Conservation (phyloP, 495 filamentous ascomycete genomes). For the Penicillium atrosanguineum region DNA sequence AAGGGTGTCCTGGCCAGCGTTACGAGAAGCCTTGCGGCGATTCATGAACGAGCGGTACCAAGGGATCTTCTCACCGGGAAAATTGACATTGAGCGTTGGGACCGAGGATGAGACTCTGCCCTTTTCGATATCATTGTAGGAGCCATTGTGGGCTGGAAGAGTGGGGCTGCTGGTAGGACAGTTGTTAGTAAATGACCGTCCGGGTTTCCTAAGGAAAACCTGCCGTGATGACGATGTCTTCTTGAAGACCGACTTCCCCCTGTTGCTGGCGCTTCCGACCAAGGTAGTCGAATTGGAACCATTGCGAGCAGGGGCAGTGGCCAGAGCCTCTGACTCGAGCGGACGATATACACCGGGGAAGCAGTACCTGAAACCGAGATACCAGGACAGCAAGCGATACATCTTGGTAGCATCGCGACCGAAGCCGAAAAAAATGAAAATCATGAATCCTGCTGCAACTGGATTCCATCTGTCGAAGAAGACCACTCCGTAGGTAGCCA, state of each 20-base stretch:
- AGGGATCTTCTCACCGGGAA: not conserved
- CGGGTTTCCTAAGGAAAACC: not conserved
- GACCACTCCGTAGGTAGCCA: slow-evolving; percentile 54
- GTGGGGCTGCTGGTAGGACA: slow-evolving; percentile 1
- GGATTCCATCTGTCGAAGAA: slow-evolving; percentile 68
- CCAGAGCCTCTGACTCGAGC: slow-evolving; percentile 5
- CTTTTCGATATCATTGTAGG: slow-evolving; percentile 28
- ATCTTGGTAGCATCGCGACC: slow-evolving; percentile 71
- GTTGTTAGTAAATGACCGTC: not conserved
- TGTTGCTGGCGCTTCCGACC: slow-evolving; percentile 21
- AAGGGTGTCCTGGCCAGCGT: slow-evolving; percentile 12
- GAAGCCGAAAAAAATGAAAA: slow-evolving; percentile 80
- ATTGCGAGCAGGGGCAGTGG: not conserved
- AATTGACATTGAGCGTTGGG: not conserved
- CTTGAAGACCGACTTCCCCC: slow-evolving; percentile 29
- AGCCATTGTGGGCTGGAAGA: not conserved
- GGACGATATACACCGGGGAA: slow-evolving; percentile 17
- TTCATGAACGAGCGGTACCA: not conserved
- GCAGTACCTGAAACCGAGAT: slow-evolving; percentile 28
- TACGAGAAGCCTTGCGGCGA: slow-evolving; percentile 2
- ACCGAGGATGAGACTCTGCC: slow-evolving; percentile 1
- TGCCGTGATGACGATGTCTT: slow-evolving; percentile 17
- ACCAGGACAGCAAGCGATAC: slow-evolving; percentile 54
- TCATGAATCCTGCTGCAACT: slow-evolving; percentile 54
- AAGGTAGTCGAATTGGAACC: slow-evolving; percentile 16